phyloP scores from a whole-genome alignment of 2,329 filamentous ascomycete species.

The Aspergillus chevalieri region DNA sequence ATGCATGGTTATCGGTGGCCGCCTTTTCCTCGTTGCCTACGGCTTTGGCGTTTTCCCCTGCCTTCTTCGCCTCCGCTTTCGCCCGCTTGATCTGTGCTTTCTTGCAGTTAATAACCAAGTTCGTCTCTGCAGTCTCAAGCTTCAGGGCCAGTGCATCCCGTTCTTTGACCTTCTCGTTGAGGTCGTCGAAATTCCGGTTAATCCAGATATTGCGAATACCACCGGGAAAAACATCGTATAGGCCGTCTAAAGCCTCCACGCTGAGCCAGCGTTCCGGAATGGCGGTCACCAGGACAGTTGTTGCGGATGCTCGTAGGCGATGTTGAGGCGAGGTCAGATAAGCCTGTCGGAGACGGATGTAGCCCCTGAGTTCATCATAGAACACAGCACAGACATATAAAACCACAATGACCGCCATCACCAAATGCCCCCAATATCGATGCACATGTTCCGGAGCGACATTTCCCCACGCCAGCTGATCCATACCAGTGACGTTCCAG shows the following conservation, averaged over 20 bases:
- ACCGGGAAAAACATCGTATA: slow-evolving; percentile 95
- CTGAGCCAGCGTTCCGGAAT: slow-evolving; percentile 90
- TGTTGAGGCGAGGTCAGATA: slow-evolving; percentile 94
- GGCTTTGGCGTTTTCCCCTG: slow-evolving; percentile 41
- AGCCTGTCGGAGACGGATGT: slow-evolving; percentile 88
- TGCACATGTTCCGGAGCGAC: slow-evolving; percentile 59
- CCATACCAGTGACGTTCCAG: slow-evolving; percentile 60
- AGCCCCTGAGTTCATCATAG: slow-evolving; percentile 77
- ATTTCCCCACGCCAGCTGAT: slow-evolving; percentile 83
- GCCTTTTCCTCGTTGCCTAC: slow-evolving; percentile 43
- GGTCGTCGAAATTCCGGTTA: slow-evolving; percentile 77
- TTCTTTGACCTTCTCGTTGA: slow-evolving; percentile 75
- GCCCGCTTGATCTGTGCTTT: slow-evolving; percentile 68
- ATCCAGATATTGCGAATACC: slow-evolving; percentile 96
- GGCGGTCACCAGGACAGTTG: slow-evolving; percentile 84
- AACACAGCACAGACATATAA: slow-evolving; percentile 82
- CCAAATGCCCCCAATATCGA: slow-evolving; percentile 76
- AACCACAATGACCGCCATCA: slow-evolving; percentile 72
- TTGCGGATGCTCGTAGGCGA: slow-evolving; percentile 85
- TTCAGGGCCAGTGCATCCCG: slow-evolving; percentile 64
- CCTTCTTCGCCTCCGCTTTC: slow-evolving; percentile 57
- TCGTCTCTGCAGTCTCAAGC: slow-evolving; percentile 77
- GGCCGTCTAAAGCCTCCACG: slow-evolving; percentile 68
- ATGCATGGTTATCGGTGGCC: slow-evolving; percentile 44
- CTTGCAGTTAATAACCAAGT: slow-evolving; percentile 73